Base-by-base conservation (phyloP, 2,329 filamentous ascomycete genomes). In the Pestalotiopsis sp. region DNA sequence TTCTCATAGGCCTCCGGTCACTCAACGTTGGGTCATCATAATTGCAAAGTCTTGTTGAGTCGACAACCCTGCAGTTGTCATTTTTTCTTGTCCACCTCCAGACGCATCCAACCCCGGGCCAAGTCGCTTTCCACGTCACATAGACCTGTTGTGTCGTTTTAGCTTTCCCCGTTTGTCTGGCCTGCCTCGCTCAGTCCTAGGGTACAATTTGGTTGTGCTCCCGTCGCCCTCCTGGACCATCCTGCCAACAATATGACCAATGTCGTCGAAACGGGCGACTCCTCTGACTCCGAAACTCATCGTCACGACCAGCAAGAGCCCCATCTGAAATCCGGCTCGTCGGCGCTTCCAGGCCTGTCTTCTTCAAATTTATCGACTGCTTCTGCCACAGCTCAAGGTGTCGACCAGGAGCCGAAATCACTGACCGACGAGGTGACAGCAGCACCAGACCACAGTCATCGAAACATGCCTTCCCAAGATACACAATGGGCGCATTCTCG, bases 391-490 rank as follows among this genome's bases (percentile, higher is more conserved):
- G 23, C 61, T 17, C n/a, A 36, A 49, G 39, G 11, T 4, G 5
- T 39, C 36, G 23, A 17, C 17, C 64, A 41, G 23, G 23, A 66
- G 13, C 12, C 31, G 11, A 31, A 23, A 39, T 36, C 14, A 23
- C 25, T 31, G 4, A 12, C 17, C 14, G 17, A 13, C 31, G 25
- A 20, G 12, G 9, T n/a, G 6, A 64, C 66, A 59, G 66, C 69
- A 13, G 66, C 69, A 27, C 63, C 65, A 20, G 65, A 66, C 58
- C 65, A 41, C 31, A 64, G 23, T 61, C 60, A 38, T 25, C 63
- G 25, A 27, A 62, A 17, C 23, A 31, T 27, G 49, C 41, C 67
- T 36, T 41, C 60, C 27, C 66, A 67, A 38, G 58, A 60, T 41
- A 64, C n/a, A 62, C 3, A 20, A 62, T 62, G 36, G 36, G 5